Evolutionary conservation across 495 filamentous ascomycete species (phyloP), one percentile per base, ranked within the genome.

Genomic region (Penicillium robsamsonii): DNA sequence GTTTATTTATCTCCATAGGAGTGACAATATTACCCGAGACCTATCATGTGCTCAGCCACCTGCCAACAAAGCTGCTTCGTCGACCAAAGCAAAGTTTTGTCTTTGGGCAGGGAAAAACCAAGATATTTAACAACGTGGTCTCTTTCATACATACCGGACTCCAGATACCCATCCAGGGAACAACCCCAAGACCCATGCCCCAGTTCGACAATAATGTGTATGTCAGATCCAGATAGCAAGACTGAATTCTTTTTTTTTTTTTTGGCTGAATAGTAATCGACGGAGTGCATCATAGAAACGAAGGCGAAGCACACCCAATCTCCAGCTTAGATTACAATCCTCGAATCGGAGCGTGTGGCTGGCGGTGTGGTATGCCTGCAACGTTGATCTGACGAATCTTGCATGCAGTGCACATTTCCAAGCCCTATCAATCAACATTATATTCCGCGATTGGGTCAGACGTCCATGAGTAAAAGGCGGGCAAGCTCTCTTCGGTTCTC

Each of bases 281-380:
- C 15, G 25, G 31, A 37, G 29, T 40, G 27, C 18, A 50, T 9
- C 22, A 31, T 24, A 20, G 25, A 24, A 45, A 35, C 27, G 12
- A 24, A 45, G 12, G 43, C 45, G 44, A 30, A 50, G 56, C 35
- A 43, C 45, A 20, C 18, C 13, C 24, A 27, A 38, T 31, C 38
- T 31, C 41, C 27, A n/a, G 58, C 41, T 50, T 43, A 8, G 25
- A 53, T 60, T 15, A 5, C 25, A 60, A 56, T 53, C 40, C 10
- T 40, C 58, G 48, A 61, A 61, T 57, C 48, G 44, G 58, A 61
- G 20, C n/a, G 25, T 11, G 31, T 27, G 17, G 48, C 53, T 25
- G 30, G n/a, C 18, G 20, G 40, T 20, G 20, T 27, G 33, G 31
- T 20, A 22, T 41, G 9, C 29, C 18, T 47, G 53, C 44, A 55